phyloP scores from a whole-genome alignment of 176 grass and related monocot genomes.

The Stipa capillata region DNA sequence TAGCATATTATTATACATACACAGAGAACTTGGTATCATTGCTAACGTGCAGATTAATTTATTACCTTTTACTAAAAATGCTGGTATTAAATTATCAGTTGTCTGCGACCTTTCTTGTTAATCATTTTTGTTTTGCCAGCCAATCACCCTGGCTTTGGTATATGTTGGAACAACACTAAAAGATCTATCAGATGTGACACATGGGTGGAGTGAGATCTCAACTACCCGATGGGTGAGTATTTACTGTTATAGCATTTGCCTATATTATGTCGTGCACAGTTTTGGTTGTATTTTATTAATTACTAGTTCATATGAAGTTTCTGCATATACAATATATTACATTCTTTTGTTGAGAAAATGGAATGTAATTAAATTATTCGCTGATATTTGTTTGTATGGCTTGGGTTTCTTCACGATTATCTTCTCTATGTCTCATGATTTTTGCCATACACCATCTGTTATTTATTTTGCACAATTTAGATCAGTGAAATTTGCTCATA shows the following conservation, averaged over 20 bases:
- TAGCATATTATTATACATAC: not conserved
- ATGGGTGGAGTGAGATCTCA: constrained; percentile 94
- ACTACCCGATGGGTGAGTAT: constrained; percentile 82
- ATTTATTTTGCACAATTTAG: not conserved
- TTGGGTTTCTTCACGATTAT: not conserved
- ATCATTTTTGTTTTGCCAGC: constrained; percentile 42
- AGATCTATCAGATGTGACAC: constrained; percentile 97
- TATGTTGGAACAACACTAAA: constrained; percentile 97
- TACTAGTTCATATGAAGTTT: not conserved
- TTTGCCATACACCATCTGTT: not conserved
- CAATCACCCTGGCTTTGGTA: constrained; percentile 88
- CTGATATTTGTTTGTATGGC: not conserved
- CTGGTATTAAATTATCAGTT: not conserved
- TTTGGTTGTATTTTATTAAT: not conserved
- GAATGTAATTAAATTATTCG: not conserved
- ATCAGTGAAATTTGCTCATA: not conserved
- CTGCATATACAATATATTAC: not conserved
- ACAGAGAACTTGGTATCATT: not conserved
- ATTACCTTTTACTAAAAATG: not conserved
- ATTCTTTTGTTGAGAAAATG: too few relatives aligned
- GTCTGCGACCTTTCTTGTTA: constrained; percentile 7
- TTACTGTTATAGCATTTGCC: constrained; percentile 1
- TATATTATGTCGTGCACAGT: not conserved
- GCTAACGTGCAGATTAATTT: not conserved
- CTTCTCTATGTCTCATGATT: not conserved